Evolutionary conservation across 495 filamentous ascomycete genomes (phyloP), one percentile per base, ranked within the genome.

Genomic region (Daldinia bambusicola): DNA sequence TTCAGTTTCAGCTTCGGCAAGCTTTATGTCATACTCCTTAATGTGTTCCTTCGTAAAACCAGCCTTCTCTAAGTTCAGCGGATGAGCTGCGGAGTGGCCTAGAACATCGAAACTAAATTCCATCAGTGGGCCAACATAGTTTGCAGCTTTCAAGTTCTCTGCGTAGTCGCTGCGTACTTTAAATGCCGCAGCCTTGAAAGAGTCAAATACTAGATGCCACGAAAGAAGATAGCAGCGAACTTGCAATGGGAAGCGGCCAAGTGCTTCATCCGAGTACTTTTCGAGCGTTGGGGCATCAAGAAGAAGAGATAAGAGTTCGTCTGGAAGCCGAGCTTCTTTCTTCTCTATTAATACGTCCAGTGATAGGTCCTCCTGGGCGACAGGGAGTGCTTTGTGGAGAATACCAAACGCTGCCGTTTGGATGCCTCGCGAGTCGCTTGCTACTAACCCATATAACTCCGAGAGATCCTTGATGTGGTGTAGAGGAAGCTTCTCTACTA

Each of bases 191-290:
- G 90, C 89, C 55, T 85, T 81, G 76, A 95, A 95, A 65, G 94
- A 91, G 72, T 95, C 93, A 75, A 97, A 98, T 2, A 97, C 87
- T 13, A 98, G 81, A 63, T 93, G 87, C 95, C 95, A 98, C 43
- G 93, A 91, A 31, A 97, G 81, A n/a, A 98, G 84, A 76, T 97
- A 99, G 5, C 89, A 89, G 53, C 92, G 84, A 45, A 89, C 71
- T 1, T 71, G 85, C 57, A 67, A 80, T 60, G 75, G 89, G 80
- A 80, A 96, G 79, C 65, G 76, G 61, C 61, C 80, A n/a, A 84
- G 76, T 0, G 77, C 66, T 36, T 85, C 83, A 12, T 83, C 83
- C 1, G 80, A 66, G 52, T 83, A 84, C 18, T 71, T 70, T 18
- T 82, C 80, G 13, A 85, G 76, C 1, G 80, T 81, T 4, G 86